Percentiles rank a stretch among this genome's conserved stretches.
These are phyloP conservation scores for Pogostemon cablin DNA, from an alignment of 257 asterid genomes.

Conservation along the genomic window DNA sequence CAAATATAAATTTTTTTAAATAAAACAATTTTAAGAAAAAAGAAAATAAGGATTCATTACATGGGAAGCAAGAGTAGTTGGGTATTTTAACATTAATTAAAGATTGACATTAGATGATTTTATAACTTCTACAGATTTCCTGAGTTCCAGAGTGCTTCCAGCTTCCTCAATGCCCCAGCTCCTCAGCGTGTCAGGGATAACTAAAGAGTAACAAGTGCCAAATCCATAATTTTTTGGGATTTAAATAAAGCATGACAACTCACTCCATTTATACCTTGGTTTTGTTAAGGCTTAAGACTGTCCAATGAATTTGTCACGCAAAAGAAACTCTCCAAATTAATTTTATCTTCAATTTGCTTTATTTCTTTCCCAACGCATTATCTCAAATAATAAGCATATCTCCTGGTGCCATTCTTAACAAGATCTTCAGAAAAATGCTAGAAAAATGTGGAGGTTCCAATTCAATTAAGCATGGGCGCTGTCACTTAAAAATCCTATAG, in stretches of 20 bases:
- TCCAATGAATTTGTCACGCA: neutral
- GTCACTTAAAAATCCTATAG: neutral
- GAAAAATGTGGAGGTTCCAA: neutral
- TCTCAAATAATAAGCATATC: neutral
- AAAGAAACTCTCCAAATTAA: neutral
- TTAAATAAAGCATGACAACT: neutral
- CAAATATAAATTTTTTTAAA: too few species aligned
- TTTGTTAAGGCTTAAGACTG: neutral
- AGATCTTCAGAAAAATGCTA: neutral
- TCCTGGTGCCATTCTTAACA: neutral
- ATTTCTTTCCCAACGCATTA: neutral
- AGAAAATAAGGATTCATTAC: neutral
- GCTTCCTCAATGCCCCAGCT: neutral
- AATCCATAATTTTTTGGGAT: too few species aligned
- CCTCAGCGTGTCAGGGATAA: neutral
- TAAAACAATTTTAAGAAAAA: neutral
- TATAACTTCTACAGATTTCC: neutral
- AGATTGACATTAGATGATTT: neutral
- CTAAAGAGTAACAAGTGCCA: neutral
- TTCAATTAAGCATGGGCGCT: neutral
- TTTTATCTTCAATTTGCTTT: constrained; percentile 4
- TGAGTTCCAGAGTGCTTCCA: neutral
- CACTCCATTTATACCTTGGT: constrained; percentile 14
- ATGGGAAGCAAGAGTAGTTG: neutral
- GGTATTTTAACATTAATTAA: neutral